Evolutionary conservation across 2,329 filamentous ascomycete genomes (phyloP).

Genomic region (Epichloe coenophiala): DNA sequence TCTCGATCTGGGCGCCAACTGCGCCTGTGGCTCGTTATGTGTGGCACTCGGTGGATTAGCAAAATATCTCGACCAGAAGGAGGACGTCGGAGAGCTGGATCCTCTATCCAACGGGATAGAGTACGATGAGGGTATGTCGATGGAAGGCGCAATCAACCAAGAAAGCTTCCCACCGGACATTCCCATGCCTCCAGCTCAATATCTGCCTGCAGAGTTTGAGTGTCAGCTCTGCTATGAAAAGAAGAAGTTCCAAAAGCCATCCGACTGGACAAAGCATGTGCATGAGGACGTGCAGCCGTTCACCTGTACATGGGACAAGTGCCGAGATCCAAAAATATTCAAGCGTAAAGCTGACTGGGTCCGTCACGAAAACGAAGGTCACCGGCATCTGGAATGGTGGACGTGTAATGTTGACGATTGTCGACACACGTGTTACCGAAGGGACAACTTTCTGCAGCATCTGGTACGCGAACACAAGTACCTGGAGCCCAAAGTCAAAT

Average conservation of each 20-base stretch:
- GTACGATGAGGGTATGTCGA: constrained; percentile 47
- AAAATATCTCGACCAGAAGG: constrained; percentile 44
- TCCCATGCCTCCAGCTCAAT: constrained; percentile 63
- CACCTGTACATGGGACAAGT: constrained; percentile 77
- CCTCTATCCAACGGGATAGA: constrained; percentile 36
- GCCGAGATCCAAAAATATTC: constrained; percentile 78
- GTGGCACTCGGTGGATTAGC: constrained; percentile 53
- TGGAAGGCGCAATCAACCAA: constrained; percentile 54
- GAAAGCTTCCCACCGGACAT: constrained; percentile 73
- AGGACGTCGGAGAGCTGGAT: constrained; percentile 46
- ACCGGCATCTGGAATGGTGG: constrained; percentile 87
- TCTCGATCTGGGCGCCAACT: constrained; percentile 45
- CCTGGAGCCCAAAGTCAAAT: constrained; percentile 66
- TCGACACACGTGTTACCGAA: constrained; percentile 68
- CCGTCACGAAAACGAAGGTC: constrained; percentile 81
- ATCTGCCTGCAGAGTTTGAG: constrained; percentile 77
- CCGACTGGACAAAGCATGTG: constrained; percentile 94
- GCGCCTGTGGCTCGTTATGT: constrained; percentile 50
- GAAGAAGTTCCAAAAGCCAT: constrained; percentile 81
- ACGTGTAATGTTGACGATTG: constrained; percentile 72
- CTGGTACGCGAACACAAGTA: constrained; percentile 85
- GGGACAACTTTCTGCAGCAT: constrained; percentile 89
- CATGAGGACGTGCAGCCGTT: constrained; percentile 90
- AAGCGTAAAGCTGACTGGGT: constrained; percentile 96
- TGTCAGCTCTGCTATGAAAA: constrained; percentile 76